Conservation (phyloP, 2,329 filamentous ascomycete species). For the Ophiostoma ips region DNA sequence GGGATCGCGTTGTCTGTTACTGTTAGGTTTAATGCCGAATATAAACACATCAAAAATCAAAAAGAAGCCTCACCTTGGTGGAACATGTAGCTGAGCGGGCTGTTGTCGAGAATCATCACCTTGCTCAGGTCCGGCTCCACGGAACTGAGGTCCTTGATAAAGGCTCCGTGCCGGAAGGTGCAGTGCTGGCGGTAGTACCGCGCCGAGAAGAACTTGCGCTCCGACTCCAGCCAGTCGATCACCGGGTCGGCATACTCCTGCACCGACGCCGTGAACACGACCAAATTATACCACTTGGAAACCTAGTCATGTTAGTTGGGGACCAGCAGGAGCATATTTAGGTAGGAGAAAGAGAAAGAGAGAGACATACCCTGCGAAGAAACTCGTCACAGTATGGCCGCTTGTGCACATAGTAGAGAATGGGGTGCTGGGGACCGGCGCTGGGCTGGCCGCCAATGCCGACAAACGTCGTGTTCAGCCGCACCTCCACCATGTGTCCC, state of each 20-base stretch:
- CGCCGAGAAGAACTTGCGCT: slow-evolving; percentile 89
- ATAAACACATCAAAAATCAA: neutral
- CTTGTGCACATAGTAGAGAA: slow-evolving; percentile 98
- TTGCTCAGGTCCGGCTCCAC: slow-evolving; percentile 95
- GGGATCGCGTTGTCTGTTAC: slow-evolving; percentile 86
- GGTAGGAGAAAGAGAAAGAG: neutral
- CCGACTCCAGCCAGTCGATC: slow-evolving; percentile 95
- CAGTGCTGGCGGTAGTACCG: slow-evolving; percentile 96
- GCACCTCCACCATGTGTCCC: slow-evolving; percentile 98
- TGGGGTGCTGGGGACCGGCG: slow-evolving; percentile 79
- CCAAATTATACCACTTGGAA: slow-evolving; percentile 95
- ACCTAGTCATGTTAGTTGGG: slow-evolving; percentile 35
- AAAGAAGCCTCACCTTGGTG: slow-evolving; percentile 61
- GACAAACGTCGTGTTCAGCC: slow-evolving; percentile 59
- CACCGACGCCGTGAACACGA: slow-evolving; percentile 92
- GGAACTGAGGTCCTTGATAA: slow-evolving; percentile 93
- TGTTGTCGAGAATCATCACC: slow-evolving; percentile 98
- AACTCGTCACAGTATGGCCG: slow-evolving; percentile 95
- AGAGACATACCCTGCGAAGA: slow-evolving; percentile 54
- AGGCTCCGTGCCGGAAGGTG: slow-evolving; percentile 86
- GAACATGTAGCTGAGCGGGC: slow-evolving; percentile 94
- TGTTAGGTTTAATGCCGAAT: neutral
- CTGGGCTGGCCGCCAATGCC: slow-evolving; percentile 51
- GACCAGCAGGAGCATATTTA: too few species aligned
- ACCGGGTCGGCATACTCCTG: slow-evolving; percentile 98